Conservation (phyloP, 1,284 basidiomycete species). For the Xerocomus amazonicus region DNA sequence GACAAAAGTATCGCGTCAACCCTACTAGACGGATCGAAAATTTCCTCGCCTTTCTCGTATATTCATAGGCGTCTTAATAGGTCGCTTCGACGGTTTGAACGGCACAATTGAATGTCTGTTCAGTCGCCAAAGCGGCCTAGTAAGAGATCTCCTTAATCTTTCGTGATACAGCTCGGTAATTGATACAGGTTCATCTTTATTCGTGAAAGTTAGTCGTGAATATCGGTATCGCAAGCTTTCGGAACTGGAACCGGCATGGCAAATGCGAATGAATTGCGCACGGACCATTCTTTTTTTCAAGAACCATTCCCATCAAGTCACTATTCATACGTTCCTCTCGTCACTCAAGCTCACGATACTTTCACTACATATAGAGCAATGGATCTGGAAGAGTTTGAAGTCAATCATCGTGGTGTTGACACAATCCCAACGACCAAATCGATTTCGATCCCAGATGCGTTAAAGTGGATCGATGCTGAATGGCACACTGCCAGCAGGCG, state of each 20-base stretch:
- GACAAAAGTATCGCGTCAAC: too few relatives aligned
- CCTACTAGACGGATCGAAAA: not conserved
- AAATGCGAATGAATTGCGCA: conserved; percentile 9
- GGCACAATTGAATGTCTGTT: not conserved
- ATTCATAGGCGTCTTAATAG: conserved; percentile 8
- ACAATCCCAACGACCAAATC: not conserved
- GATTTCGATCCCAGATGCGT: conserved; percentile 18
- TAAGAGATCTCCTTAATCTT: not conserved
- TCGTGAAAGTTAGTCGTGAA: too few relatives aligned
- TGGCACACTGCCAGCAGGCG: conserved; percentile 41
- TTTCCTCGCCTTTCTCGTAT: not conserved
- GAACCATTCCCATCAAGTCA: not conserved
- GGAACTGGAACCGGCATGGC: conserved; percentile 5
- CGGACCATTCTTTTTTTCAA: conserved; percentile 11
- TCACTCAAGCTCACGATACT: not conserved
- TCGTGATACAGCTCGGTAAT: not conserved
- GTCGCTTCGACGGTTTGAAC: conserved; percentile 1
- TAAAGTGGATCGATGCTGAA: conserved; percentile 33
- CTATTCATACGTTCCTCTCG: not conserved
- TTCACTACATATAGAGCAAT: conserved; percentile 16
- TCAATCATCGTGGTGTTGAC: conserved; percentile 3
- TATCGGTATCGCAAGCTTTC: not conserved
- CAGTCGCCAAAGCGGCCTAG: conserved; percentile 6
- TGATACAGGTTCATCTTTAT: too few relatives aligned
- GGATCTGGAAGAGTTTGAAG: conserved; percentile 33